Evolutionary conservation across 2,329 filamentous ascomycete species (phyloP).

Genomic region (Bimuria novae-zelandiae): DNA sequence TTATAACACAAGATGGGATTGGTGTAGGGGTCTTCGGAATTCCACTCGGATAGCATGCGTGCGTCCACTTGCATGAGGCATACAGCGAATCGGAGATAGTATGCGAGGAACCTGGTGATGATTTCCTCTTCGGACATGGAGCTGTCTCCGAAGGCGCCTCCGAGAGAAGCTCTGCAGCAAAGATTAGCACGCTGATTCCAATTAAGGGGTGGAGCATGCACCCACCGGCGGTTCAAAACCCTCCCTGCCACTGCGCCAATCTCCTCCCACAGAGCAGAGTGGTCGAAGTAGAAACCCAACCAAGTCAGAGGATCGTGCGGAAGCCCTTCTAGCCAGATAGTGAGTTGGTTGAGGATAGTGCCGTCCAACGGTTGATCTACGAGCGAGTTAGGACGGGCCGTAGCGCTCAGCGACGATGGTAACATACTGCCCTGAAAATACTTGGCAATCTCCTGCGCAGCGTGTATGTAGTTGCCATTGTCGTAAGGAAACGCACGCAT

Average conservation of each 20-base stretch:
- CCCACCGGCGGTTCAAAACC: conserved; percentile 33
- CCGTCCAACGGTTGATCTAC: conserved; percentile 25
- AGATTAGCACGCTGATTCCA: conserved; percentile 19
- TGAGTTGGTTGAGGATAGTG: conserved; percentile 29
- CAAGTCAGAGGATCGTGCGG: conserved; percentile 28
- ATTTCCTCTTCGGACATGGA: conserved; percentile 26
- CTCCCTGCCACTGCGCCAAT: conserved; percentile 34
- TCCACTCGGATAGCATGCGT: conserved; percentile 22
- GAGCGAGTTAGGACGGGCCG: conserved; percentile 17
- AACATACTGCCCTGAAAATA: conserved; percentile 35
- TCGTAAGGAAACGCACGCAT: conserved; percentile 40
- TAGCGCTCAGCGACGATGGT: not conserved
- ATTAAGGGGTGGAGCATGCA: conserved; percentile 6
- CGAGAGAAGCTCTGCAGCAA: conserved; percentile 31
- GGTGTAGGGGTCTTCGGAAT: conserved; percentile 21
- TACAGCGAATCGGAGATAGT: conserved; percentile 34
- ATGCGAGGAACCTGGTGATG: conserved; percentile 32
- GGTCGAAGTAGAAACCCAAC: conserved; percentile 32
- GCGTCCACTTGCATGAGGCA: conserved; percentile 34
- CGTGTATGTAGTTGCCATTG: conserved; percentile 20
- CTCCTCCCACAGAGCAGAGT: conserved; percentile 42
- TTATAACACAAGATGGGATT: conserved; percentile 31
- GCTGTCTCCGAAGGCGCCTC: conserved; percentile 31
- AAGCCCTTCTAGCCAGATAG: conserved; percentile 34
- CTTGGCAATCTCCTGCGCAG: conserved; percentile 27